Evolutionary conservation across 768 basidiomycete species (phyloP).

Genomic region (Suillus subluteus): DNA sequence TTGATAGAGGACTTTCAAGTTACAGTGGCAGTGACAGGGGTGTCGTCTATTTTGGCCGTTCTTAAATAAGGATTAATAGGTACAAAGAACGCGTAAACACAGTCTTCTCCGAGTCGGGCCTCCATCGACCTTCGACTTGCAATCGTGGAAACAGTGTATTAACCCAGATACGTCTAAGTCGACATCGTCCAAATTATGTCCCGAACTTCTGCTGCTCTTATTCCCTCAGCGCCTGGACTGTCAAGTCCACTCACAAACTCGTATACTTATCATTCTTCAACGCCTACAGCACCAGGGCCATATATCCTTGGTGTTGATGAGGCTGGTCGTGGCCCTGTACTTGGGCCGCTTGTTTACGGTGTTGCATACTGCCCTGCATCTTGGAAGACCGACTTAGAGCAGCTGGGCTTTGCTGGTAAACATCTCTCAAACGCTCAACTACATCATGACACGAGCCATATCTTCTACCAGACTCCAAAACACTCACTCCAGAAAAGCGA

Average conservation of each 20-base stretch:
- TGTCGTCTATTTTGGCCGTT: background rate
- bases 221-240: conserved; percentile 64
- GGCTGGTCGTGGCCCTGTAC: conserved; percentile 93
- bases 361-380: conserved; percentile 89
- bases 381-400: conserved; percentile 73
- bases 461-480: conserved; percentile 82
- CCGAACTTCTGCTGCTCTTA: conserved; percentile 10
- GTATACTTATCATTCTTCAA: conserved; percentile 78
- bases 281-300: conserved; percentile 69
- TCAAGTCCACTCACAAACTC: conserved; percentile 64
- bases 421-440: conserved; percentile 4
- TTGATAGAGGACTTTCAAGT: background rate
- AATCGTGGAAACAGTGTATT: background rate
- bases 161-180: background rate
- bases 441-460: background rate
- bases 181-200: background rate
- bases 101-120: background rate
- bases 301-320: conserved; percentile 99
- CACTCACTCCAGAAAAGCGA: conserved; percentile 73
- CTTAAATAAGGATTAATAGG: background rate
- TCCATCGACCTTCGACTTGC: background rate
- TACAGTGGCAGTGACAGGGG: background rate
- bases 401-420: conserved; percentile 89
- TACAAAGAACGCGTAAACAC: conserved; percentile 8
- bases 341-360: conserved; percentile 96